phyloP scores from a whole-genome alignment of 345 rosid species.

The Laguncularia racemosa region DNA sequence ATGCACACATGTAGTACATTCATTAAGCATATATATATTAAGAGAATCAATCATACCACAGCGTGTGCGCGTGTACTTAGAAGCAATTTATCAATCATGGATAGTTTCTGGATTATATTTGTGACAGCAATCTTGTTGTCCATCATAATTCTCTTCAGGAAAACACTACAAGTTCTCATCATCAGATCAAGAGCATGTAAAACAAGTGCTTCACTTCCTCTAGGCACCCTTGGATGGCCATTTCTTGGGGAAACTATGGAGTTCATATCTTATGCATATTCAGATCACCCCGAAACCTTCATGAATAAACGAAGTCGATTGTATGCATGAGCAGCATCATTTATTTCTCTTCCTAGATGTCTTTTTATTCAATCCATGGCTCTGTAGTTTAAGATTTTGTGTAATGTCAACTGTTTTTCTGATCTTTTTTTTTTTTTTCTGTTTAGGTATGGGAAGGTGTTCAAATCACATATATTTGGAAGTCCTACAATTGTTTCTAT shows the following conservation, averaged over 20 bases:
- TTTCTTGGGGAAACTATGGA: conserved; percentile 84
- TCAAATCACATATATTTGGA: conserved; percentile 95
- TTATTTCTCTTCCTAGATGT: not conserved
- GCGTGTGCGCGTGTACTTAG: no score
- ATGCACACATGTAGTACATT: conserved; percentile 23
- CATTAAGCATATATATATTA: not conserved
- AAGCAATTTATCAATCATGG: conserved; percentile 15
- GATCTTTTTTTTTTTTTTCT: not conserved
- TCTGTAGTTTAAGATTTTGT: not conserved
- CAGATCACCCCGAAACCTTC: conserved; percentile 87
- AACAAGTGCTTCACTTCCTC: conserved; percentile 32
- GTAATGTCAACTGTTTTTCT: not conserved
- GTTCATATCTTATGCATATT: conserved; percentile 70
- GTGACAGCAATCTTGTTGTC: conserved; percentile 17
- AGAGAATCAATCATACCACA: no score
- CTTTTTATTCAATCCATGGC: not conserved
- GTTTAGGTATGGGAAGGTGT: conserved; percentile 82
- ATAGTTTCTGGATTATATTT: conserved; percentile 20
- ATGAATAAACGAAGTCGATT: conserved; percentile 68
- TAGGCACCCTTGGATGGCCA: conserved; percentile 86
- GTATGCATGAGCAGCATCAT: conserved; percentile 25
- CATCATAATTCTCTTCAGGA: conserved; percentile 15
- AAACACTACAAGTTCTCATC: conserved; percentile 1
- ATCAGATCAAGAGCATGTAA: not conserved
- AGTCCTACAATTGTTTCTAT: conserved; percentile 77